These are phyloP conservation scores for Xerocomus subilludens DNA, from an alignment of 1,284 basidiomycete species.

Conservation along the genomic window DNA sequence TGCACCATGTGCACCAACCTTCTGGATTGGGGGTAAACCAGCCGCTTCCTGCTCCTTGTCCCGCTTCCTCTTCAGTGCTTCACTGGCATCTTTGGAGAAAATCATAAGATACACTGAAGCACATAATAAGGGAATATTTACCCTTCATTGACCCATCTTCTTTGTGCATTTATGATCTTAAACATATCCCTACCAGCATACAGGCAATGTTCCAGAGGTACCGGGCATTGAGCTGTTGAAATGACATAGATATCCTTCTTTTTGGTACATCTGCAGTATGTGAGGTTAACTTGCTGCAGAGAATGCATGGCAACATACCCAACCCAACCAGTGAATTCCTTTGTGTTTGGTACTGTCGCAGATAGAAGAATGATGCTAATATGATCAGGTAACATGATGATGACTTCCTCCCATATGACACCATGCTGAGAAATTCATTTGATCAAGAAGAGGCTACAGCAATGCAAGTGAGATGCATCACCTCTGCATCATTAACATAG, in stretches of 20 bases:
- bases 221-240: slow-evolving; percentile 94
- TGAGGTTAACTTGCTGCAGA: slow-evolving; percentile 21
- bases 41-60: slow-evolving; percentile 98
- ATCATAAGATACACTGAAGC: slow-evolving; percentile 20
- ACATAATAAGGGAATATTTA: slow-evolving; percentile 52
- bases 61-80: slow-evolving; percentile 91
- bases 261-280: slow-evolving; percentile 84
- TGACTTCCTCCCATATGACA: slow-evolving; percentile 99
- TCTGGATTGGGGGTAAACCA: slow-evolving; percentile 84
- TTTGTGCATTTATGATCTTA: slow-evolving; percentile 91
- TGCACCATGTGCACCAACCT: slow-evolving; percentile 82
- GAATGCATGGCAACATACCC: slow-evolving; percentile 70
- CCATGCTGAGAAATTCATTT: slow-evolving; percentile 74
- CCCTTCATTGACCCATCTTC: slow-evolving; percentile 84
- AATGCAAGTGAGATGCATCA: slow-evolving; percentile 52
- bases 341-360: slow-evolving; percentile 98
- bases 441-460: slow-evolving; percentile 29
- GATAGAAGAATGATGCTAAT: slow-evolving; percentile 97
- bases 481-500: slow-evolving; percentile 99
- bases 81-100: slow-evolving; percentile 78
- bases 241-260: slow-evolving; percentile 99
- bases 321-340: slow-evolving; percentile 99
- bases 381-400: slow-evolving; percentile 98
- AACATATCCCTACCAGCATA: slow-evolving; percentile 93
- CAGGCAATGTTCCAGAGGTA: slow-evolving; percentile 96